These are phyloP conservation scores for Tetrapisispora fleetii DNA, from an alignment of 805 yeast genomes.

Conservation along the genomic window DNA sequence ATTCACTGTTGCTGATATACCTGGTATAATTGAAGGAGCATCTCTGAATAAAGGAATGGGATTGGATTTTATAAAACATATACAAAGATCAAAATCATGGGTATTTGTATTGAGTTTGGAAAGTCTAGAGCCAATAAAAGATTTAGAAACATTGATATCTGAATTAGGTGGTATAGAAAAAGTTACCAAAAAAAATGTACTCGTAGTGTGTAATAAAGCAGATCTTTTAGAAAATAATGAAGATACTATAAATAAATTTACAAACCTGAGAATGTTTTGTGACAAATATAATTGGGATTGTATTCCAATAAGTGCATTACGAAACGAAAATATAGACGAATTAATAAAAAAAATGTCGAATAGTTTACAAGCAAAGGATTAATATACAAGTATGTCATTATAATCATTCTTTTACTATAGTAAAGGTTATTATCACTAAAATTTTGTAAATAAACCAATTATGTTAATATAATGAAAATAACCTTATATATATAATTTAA, in stretches of 20 bases:
- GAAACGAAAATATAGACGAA: conserved; percentile 59
- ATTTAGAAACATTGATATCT: conserved; percentile 47
- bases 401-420: not conserved
- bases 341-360: conserved; percentile 67
- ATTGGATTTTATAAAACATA: conserved; percentile 79
- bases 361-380: conserved; percentile 9
- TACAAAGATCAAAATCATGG: conserved; percentile 83
- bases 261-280: conserved; percentile 37
- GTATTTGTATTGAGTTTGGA: conserved; percentile 82
- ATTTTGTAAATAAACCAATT: not conserved
- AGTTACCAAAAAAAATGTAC: conserved; percentile 47
- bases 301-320: conserved; percentile 77
- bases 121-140: conserved; percentile 51
- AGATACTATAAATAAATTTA: conserved; percentile 41
- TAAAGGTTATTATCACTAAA: not conserved
- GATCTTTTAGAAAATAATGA: conserved; percentile 42
- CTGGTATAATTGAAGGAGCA: conserved; percentile 90
- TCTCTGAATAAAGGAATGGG: conserved; percentile 85
- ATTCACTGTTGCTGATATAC: conserved; percentile 94
- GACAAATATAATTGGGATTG: conserved; percentile 47
- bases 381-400: not conserved
- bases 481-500: too few species aligned
- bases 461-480: too few species aligned
- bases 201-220: conserved; percentile 91
- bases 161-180: conserved; percentile 63